Evolutionary conservation across 768 basidiomycete species (phyloP).

Genomic region (Phylloporus sp.): DNA sequence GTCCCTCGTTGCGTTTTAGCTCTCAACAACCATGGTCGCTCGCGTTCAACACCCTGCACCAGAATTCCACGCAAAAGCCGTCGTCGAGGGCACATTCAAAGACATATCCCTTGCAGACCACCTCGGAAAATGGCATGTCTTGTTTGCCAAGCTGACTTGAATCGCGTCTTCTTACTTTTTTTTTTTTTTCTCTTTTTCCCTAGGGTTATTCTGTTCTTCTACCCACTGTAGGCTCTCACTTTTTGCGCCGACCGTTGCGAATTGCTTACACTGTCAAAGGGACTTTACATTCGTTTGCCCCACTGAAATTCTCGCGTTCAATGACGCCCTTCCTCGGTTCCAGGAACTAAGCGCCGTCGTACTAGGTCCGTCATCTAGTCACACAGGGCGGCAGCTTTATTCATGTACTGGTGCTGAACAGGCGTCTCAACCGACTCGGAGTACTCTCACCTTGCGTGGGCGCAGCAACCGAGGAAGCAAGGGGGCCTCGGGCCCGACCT

Average conservation of each 20-base stretch:
- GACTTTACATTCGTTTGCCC: conserved; percentile 91
- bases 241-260: background rate
- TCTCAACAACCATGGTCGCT: conserved; percentile 34
- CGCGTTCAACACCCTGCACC: conserved; percentile 85
- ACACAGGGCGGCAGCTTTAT: background rate
- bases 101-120: conserved; percentile 69
- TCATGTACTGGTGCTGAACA: conserved; percentile 19
- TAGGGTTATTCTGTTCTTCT: conserved; percentile 93
- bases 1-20: background rate
- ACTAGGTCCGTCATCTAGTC: conserved; percentile 49
- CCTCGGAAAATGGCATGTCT: conserved; percentile 71
- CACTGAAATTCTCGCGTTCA: conserved; percentile 93
- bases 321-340: conserved; percentile 79
- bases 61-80: conserved; percentile 67
- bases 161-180: background rate
- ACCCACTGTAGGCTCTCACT: conserved; percentile 69
- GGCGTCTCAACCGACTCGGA: conserved; percentile 88
- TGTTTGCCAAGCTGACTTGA: background rate
- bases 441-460: conserved; percentile 85
- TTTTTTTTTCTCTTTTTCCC: background rate
- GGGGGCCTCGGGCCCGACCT: conserved; percentile 90
- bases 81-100: conserved; percentile 74
- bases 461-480: conserved; percentile 72
- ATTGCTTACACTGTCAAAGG: conserved; percentile 35
- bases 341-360: conserved; percentile 68